Base-by-base conservation (phyloP, 179 eudicot genomes). In the Silene vulgaris region DNA sequence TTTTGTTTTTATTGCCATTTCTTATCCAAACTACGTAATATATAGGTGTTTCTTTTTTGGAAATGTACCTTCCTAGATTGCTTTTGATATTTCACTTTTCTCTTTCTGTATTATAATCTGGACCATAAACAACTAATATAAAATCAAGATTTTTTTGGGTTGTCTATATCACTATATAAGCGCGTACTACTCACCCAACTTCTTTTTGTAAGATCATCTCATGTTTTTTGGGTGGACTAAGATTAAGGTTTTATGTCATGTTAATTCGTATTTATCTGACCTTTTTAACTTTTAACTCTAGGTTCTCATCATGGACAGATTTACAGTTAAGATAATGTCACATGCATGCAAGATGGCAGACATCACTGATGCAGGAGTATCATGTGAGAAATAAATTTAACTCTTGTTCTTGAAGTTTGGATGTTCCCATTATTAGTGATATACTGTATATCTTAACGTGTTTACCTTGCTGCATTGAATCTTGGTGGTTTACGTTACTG, bases 221-320 rank as follows among this genome's bases (percentile, higher is more conserved):
- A 4, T 32, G 37, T 32, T 32, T 32, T 32, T 32, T 32, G 37
- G 37, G 4, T 32, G 37, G 4, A 32, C 4, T 32, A 32, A 4
- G 40, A 35, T 20, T 8, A 4, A 6, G 13, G 3, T 40, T 19
- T 32, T 32, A 32, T 65, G 40, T 73, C 30, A 35, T 16, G 65
- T 32, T 32, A 32, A 32, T 32, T 32, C 4, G 29, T 54, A 12
- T 60, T 50, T 73, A 66, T 76, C 80, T 80, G 79, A 78, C 77
- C 20, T 66, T 30, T 66, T 32, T 71, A 60, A 61, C 61, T 74
- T 81, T 37, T 79, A 70, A 66, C 78, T 64, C 78, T 77, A 95
- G 99, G 99, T 95, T 76, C 97, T 95, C 81, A 90, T 95, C 83
- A 90, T 95, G 97, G 99, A 95, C 87, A 92, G 84, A 84, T 80